Percentiles rank a stretch among this genome's conserved stretches.
These are phyloP conservation scores for Phytophthora parvispora DNA, from an alignment of 352 stramenopile genomes.

Conservation along the genomic window DNA sequence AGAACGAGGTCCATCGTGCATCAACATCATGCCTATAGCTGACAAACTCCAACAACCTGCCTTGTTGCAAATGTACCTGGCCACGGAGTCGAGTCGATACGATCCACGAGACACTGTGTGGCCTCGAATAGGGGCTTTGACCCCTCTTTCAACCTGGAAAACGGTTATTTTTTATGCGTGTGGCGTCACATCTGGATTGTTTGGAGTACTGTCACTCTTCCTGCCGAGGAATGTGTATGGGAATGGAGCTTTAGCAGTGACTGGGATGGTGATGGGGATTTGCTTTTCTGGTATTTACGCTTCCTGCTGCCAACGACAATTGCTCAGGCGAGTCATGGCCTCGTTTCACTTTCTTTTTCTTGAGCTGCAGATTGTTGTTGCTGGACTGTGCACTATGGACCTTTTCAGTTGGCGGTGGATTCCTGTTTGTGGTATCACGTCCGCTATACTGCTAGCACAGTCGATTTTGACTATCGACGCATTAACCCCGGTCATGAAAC, in stretches of 20 bases:
- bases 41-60: not conserved
- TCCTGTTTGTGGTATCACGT: not conserved
- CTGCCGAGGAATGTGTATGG: not conserved
- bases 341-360: slow-evolving; percentile 21
- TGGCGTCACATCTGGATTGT: not conserved
- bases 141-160: not conserved
- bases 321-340: slow-evolving; percentile 13
- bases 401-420: slow-evolving; percentile 8
- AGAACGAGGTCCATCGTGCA: not conserved
- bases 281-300: not conserved
- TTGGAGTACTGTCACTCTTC: not conserved
- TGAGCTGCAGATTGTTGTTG: not conserved
- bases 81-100: not conserved
- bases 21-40: not conserved
- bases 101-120: slow-evolving; percentile 9
- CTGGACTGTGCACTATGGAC: not conserved
- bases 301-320: slow-evolving; percentile 14
- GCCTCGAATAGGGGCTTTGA: not conserved
- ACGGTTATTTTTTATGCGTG: not conserved
- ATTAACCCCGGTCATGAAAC: slow-evolving; percentile 9
- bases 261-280: not conserved
- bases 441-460: not conserved
- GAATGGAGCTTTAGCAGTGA: not conserved
- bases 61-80: not conserved
- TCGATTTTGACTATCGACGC: slow-evolving; percentile 10